Evolutionary conservation across 257 asterid genomes (phyloP), one percentile per base, ranked within the genome.

Genomic region (Solanum gracilifrons): DNA sequence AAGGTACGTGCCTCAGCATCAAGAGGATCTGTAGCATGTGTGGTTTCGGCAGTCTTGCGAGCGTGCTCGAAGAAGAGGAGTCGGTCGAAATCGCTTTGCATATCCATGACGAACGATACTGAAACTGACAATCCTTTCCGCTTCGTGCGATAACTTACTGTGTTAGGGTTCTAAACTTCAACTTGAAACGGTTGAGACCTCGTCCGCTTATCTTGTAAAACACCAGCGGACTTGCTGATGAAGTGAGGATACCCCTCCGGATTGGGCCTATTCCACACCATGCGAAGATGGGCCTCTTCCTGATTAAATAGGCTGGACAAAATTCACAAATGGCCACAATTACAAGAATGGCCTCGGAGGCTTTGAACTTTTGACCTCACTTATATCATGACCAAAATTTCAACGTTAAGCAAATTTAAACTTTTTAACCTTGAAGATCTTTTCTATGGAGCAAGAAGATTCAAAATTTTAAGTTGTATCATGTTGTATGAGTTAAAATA

Each of bases 1-100:
- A 21, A 74, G 20, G 73, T 29, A 90, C 89, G 60, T 11, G 95
- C 99, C 83, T 96, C 99, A 21, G 98, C 93, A 86, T 97, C 98
- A 69, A 87, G 93, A 84, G 99, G 99, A 85, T 95, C 91, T 77
- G 89, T 92, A 9, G 94, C 91, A 73, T 95, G 93, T 25, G 92
- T 84, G 8, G 94, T 92, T 89, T 97, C 99, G 0, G 98, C 96
- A 6, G 93, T 91, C 87, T 91, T 95, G 64, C 99, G 98, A 64
- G 98, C 95, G 87, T 93, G 97, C 95, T 96, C 98, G 91, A 95
- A 97, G 91, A 94, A 94, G 8, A 96, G 89, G 10, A 97, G 93
- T 8, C 98, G 95, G 89, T 97, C 99, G 88, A 96, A 92, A 79
- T 97, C 99, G 86, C 84, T 95, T 4, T 93, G 71, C 97, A 92